These are phyloP conservation scores for Citrus glauca DNA, from an alignment of 345 rosid species.

Conservation along the genomic window DNA sequence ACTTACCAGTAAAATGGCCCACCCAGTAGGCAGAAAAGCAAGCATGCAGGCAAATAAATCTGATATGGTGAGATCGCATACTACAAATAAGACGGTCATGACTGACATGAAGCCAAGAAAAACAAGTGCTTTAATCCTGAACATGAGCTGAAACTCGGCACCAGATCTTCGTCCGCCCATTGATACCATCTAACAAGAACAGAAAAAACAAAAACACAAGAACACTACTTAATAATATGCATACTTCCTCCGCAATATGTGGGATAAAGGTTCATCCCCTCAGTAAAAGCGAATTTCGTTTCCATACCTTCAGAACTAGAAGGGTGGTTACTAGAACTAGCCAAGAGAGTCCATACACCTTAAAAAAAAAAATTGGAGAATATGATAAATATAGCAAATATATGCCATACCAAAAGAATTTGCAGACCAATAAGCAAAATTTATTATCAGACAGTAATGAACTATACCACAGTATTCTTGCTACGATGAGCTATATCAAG, in stretches of 20 bases:
- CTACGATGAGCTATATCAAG: constrained; percentile 70
- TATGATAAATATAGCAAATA: background rate
- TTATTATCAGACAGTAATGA: background rate
- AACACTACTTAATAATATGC: background rate
- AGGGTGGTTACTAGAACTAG: constrained; percentile 56
- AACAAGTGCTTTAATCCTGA: constrained; percentile 92
- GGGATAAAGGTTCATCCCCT: background rate
- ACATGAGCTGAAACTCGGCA: constrained; percentile 84
- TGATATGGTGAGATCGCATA: constrained; percentile 51
- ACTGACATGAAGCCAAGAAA: constrained; percentile 83
- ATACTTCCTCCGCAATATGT: background rate
- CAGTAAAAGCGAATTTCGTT: background rate
- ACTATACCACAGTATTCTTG: constrained; percentile 57
- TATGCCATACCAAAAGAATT: background rate
- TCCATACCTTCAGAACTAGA: constrained; percentile 71
- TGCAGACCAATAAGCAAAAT: constrained; percentile 35
- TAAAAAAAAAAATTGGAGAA: background rate
- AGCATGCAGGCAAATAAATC: constrained; percentile 77
- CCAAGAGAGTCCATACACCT: constrained; percentile 97
- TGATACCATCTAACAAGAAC: constrained; percentile 64
- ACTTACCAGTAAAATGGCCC: constrained; percentile 90
- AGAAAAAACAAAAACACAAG: background rate
- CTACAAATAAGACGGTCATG: constrained; percentile 83
- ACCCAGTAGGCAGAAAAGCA: constrained; percentile 86
- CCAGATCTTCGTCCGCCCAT: constrained; percentile 81